A percentile compares a stretch with the other conserved stretches of the same genome.
Evolutionary conservation across 1,139 yeast species (phyloP).

Genomic region (Pichia norvegensis): DNA sequence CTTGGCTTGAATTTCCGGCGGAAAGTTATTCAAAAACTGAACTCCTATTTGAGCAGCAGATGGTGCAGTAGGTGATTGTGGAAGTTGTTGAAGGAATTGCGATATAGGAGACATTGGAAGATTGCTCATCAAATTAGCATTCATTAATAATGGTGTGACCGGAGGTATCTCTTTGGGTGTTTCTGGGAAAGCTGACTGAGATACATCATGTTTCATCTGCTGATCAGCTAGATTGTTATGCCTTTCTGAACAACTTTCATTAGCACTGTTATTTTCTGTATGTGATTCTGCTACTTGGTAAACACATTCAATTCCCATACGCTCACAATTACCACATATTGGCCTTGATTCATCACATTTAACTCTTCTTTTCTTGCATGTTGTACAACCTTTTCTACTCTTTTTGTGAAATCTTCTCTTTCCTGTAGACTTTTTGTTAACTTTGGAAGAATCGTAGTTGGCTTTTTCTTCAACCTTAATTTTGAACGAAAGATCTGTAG

Average conservation of each 20-base stretch:
- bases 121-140: constrained; percentile 1
- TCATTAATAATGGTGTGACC: background rate
- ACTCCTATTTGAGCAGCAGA: constrained; percentile 12
- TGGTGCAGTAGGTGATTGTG: constrained; percentile 9
- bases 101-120: constrained; percentile 13
- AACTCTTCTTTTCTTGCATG: constrained; percentile 82
- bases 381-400: constrained; percentile 79
- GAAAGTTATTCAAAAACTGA: constrained; percentile 14
- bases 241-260: background rate
- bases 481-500: background rate
- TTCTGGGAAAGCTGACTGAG: background rate
- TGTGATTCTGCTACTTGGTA: constrained; percentile 28
- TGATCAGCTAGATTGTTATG: background rate
- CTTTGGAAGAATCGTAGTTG: background rate
- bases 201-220: background rate
- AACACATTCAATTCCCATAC: constrained; percentile 70
- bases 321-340: constrained; percentile 65
- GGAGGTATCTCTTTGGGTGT: constrained; percentile 1
- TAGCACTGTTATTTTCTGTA: background rate
- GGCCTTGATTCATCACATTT: constrained; percentile 91
- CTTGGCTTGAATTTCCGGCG: constrained; percentile 15
- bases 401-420: constrained; percentile 77
- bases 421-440: constrained; percentile 34
- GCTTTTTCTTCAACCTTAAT: background rate
- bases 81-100: constrained; percentile 11